Percentiles rank a stretch among this genome's conserved stretches.
phyloP scores from a whole-genome alignment of 2,329 filamentous ascomycete species.

The Microcyclosporella mali region DNA sequence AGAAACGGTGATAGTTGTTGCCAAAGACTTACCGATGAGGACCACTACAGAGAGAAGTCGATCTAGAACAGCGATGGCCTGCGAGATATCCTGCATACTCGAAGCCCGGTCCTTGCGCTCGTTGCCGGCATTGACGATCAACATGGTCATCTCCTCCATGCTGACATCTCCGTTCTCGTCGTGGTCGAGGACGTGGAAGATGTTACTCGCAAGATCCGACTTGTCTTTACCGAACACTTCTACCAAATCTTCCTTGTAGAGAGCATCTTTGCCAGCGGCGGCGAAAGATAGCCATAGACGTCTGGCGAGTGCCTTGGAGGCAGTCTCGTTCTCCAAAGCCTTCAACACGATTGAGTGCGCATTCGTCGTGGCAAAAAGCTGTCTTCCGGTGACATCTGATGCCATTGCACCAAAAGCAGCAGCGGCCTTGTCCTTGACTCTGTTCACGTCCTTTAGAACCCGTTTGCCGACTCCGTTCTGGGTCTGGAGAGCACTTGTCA shows the following conservation, averaged over 20 bases:
- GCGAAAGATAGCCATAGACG: constrained; percentile 32
- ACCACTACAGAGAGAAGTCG: constrained; percentile 27
- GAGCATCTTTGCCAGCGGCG: constrained; percentile 20
- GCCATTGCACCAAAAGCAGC: constrained; percentile 79
- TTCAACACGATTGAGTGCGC: constrained; percentile 26
- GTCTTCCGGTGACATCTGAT: constrained; percentile 78
- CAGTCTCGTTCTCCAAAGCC: constrained; percentile 12
- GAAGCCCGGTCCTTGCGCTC: constrained; percentile 29
- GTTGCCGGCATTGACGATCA: constrained; percentile 24
- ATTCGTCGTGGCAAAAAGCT: constrained; percentile 57
- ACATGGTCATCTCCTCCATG: constrained; percentile 31
- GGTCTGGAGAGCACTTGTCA: constrained; percentile 31
- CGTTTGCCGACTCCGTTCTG: constrained; percentile 57
- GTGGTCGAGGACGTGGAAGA: constrained; percentile 28
- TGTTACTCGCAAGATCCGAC: constrained; percentile 25
- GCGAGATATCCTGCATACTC: constrained; percentile 30
- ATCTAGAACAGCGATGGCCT: constrained; percentile 33
- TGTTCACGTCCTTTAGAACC: constrained; percentile 51
- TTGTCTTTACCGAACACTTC: constrained; percentile 25
- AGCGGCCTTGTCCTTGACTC: constrained; percentile 76
- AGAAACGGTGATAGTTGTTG: too few relatives aligned
- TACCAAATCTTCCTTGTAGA: constrained; percentile 25
- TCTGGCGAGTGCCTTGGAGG: constrained; percentile 30
- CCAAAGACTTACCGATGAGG: constrained; percentile 6
- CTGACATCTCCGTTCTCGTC: constrained; percentile 33